A percentile compares a stretch with the other conserved stretches of the same genome.
Evolutionary conservation across 2,329 filamentous ascomycete genomes (phyloP).

Genomic region (Herpotrichia juniperi): DNA sequence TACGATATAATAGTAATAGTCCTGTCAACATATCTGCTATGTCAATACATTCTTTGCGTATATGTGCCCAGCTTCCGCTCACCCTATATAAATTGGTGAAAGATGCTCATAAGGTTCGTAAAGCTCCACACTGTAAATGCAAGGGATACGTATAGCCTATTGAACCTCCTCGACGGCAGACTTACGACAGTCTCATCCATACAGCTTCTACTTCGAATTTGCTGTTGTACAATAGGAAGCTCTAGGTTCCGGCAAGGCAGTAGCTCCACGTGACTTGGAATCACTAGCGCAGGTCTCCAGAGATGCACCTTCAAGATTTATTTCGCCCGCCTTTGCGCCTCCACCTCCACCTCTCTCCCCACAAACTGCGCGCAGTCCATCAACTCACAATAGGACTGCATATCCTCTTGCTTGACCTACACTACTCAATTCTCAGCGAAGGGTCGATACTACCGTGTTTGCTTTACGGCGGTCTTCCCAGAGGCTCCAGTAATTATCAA

Average conservation of each 20-base stretch:
- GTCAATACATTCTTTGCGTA: no score
- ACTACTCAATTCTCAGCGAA: not conserved
- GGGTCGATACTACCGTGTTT: not conserved
- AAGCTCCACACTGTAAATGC: no score
- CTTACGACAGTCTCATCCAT: no score
- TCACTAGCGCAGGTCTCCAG: not conserved
- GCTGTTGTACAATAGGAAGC: no score
- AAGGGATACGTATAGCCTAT: no score
- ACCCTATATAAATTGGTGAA: no score
- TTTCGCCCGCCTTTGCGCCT: not conserved
- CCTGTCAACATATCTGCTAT: not conserved
- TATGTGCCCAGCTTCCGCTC: no score
- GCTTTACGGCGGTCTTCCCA: not conserved
- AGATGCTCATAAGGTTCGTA: no score
- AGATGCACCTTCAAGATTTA: not conserved
- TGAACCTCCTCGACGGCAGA: no score
- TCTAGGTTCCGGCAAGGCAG: no score
- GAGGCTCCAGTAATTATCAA: not conserved
- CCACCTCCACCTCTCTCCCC: no score
- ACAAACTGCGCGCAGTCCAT: not conserved
- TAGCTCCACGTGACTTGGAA: not conserved
- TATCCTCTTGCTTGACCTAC: not conserved
- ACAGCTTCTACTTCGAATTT: no score
- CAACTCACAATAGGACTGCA: not conserved
- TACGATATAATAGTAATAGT: constrained; percentile 1